A percentile compares a stretch with the other conserved stretches of the same genome.
Evolutionary conservation across 768 basidiomycete genomes (phyloP).

Genomic region (Termitomyces sp.): DNA sequence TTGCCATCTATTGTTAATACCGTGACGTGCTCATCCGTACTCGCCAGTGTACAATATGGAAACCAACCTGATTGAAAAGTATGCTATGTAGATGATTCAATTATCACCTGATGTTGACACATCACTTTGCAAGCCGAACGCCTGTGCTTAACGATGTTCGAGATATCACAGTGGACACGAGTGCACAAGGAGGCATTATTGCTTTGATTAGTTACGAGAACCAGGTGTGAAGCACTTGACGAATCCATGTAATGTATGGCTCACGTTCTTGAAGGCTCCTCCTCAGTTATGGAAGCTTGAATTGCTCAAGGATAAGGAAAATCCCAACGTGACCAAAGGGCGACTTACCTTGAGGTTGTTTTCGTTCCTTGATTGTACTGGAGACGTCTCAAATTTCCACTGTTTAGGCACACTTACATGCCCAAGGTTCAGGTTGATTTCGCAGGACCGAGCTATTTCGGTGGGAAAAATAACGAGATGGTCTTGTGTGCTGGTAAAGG

Average conservation of each 20-base stretch:
- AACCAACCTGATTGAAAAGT: constrained; percentile 68
- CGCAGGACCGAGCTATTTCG: constrained; percentile 80
- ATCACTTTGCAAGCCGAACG: constrained; percentile 49
- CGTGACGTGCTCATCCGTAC: not conserved
- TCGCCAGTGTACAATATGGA: constrained; percentile 64
- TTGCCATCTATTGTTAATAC: not conserved
- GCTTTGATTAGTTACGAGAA: constrained; percentile 75
- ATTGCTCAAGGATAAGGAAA: constrained; percentile 47
- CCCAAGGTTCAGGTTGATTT: constrained; percentile 68
- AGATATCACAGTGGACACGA: constrained; percentile 61
- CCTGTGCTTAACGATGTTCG: constrained; percentile 73
- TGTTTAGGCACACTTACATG: constrained; percentile 64
- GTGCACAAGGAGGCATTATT: constrained; percentile 42
- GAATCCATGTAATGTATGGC: not conserved
- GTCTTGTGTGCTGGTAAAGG: constrained; percentile 79
- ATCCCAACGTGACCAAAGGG: constrained; percentile 24
- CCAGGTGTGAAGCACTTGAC: constrained; percentile 38
- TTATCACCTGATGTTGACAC: too few relatives aligned
- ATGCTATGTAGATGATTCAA: too few relatives aligned
- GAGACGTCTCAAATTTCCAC: constrained; percentile 6
- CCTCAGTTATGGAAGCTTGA: constrained; percentile 67
- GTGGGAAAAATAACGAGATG: constrained; percentile 74
- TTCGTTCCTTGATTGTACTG: constrained; percentile 5
- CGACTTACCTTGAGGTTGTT: constrained; percentile 38
- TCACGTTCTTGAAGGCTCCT: constrained; percentile 45